Base-by-base conservation (phyloP, 345 rosid genomes). In the Gossypioides kirkii region DNA sequence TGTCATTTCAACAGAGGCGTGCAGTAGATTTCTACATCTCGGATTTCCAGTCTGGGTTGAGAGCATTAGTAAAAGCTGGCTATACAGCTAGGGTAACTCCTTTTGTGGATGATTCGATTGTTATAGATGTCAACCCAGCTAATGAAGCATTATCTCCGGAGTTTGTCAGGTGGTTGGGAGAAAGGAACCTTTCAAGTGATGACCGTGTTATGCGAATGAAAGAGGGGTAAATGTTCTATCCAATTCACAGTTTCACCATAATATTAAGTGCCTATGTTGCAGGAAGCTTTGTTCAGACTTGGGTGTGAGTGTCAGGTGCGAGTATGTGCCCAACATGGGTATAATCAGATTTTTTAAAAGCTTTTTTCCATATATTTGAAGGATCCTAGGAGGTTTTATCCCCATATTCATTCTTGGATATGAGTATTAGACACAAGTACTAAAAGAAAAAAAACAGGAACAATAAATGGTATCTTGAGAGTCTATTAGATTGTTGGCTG, bases 1-100 rank as follows among this genome's bases (percentile, higher is more conserved):
- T 46, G 68, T n/a, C 54, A 38, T 61, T 74, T 80, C 82, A 47
- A 77, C 93, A 90, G 97, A 87, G 93, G 82, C 98, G 87, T 74
- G 96, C 87, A n/a, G 98, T 91, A 59, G 98, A 94, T 85, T 94
- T 94, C 88, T 94, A 94, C 86, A 94, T 94, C 69, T 94, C 98
- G 61, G 98, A 94, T 84, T 91, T 93, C 80, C 98, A 93, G 72
- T 93, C 97, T 76, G 98, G 98, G 28, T 82, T 91, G 71, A 87
- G 98, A 81, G 98, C 98, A 70, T 84, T 94, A 84, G 98, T 94
- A 71, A 91, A 94, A 84, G 88, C 91, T 36, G 96, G 98, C 59
- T 85, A 81, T 70, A 93, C 90, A 41, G 89, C 94, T 1, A 83
- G 84, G 80, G 96, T 94, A 77, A 87, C 93, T 70, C 93, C 97